phyloP scores from a whole-genome alignment of 1,284 basidiomycete genomes.

The Trichosporon faecale region DNA sequence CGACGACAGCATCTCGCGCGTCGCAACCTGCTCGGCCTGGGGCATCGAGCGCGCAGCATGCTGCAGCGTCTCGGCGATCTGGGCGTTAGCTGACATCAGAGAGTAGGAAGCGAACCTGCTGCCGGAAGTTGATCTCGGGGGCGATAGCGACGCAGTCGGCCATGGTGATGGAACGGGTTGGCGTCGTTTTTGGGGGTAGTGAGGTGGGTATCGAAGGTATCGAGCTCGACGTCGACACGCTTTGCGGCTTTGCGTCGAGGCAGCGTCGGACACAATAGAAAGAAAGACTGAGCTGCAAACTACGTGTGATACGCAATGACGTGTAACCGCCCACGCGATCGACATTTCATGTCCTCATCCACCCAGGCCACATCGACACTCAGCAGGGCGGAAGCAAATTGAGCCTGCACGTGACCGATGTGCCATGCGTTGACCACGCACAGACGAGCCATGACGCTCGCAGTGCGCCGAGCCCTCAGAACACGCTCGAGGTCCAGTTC shows the following conservation, averaged over 20 bases:
- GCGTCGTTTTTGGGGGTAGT: constrained; percentile 13
- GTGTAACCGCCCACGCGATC: neutral
- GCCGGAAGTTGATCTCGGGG: constrained; percentile 80
- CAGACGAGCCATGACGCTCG: constrained; percentile 3
- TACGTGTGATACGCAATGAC: constrained; percentile 2
- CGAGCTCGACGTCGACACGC: constrained; percentile 11
- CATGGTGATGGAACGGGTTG: constrained; percentile 36
- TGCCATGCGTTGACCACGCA: neutral
- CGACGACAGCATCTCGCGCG: constrained; percentile 66
- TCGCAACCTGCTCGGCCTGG: constrained; percentile 60
- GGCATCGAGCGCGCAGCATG: constrained; percentile 67
- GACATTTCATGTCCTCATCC: neutral
- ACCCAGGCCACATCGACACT: neutral
- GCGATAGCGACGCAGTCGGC: constrained; percentile 79
- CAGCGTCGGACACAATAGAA: constrained; percentile 4
- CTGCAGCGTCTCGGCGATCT: constrained; percentile 46
- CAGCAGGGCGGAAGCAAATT: neutral
- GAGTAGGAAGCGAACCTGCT: constrained; percentile 61
- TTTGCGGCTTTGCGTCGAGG: constrained; percentile 11
- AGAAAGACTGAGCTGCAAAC: constrained; percentile 10
- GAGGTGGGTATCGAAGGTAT: neutral
- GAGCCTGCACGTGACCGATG: neutral
- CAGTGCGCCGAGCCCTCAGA: neutral
- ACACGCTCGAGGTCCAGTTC: neutral
- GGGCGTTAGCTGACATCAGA: neutral